phyloP scores from a whole-genome alignment of 2,329 filamentous ascomycete genomes.

The Claviceps purpurea region DNA sequence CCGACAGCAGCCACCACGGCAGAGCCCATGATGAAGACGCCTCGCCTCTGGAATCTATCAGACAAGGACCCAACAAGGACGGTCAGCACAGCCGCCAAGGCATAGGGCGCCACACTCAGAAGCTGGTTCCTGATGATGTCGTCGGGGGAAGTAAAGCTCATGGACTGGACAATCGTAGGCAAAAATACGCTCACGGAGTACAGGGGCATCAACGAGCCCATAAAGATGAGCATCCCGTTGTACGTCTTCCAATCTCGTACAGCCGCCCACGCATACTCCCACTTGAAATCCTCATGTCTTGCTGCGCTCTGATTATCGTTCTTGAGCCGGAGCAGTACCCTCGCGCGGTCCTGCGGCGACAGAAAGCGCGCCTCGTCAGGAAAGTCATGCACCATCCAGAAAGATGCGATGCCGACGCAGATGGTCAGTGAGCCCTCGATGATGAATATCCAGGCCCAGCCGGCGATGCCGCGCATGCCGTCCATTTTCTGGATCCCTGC shows the following conservation, averaged over 20 bases:
- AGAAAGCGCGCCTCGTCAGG: conserved; percentile 66
- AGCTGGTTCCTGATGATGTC: conserved; percentile 25
- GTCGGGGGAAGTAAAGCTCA: conserved; percentile 24
- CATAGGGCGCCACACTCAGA: conserved; percentile 33
- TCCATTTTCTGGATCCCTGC: conserved; percentile 59
- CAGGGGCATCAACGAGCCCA: conserved; percentile 58
- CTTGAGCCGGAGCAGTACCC: conserved; percentile 58
- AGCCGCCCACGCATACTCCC: conserved; percentile 56
- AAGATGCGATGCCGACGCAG: conserved; percentile 51
- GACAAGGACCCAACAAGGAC: conserved; percentile 48
- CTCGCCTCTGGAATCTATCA: conserved; percentile 59
- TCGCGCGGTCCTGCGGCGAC: conserved; percentile 51
- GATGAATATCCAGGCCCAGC: conserved; percentile 56
- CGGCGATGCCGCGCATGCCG: conserved; percentile 41
- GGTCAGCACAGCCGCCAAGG: conserved; percentile 23
- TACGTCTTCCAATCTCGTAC: conserved; percentile 79
- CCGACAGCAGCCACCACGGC: conserved; percentile 61
- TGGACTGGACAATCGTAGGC: conserved; percentile 57
- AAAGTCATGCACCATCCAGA: conserved; percentile 74
- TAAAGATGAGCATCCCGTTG: conserved; percentile 60
- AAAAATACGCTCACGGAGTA: conserved; percentile 70
- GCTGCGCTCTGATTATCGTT: conserved; percentile 63
- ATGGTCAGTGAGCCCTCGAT: conserved; percentile 59
- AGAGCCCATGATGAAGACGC: conserved; percentile 67
- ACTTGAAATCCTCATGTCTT: conserved; percentile 61